Evolutionary conservation across 371 early-diverging fungal species (phyloP).

Genomic region (Dentiscutata heterogama): DNA sequence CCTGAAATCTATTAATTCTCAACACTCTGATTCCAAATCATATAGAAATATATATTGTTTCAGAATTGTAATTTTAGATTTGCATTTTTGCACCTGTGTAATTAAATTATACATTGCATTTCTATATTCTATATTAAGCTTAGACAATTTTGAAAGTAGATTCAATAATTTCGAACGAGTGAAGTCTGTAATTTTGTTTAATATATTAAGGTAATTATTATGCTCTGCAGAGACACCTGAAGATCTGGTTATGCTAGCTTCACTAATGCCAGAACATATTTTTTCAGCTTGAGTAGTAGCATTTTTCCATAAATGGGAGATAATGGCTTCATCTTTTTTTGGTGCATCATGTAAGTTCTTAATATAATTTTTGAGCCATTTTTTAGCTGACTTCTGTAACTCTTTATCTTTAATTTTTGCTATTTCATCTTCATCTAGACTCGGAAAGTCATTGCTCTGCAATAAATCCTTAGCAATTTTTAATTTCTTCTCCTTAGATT

Average conservation of each 20-base stretch:
- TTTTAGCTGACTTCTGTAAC: not conserved
- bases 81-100: not conserved
- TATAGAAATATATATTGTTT: conserved; percentile 39
- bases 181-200: conserved; percentile 13
- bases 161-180: conserved; percentile 27
- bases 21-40: conserved; percentile 33
- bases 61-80: conserved; percentile 25
- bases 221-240: not conserved
- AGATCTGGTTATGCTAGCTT: conserved; percentile 2
- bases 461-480: conserved; percentile 31
- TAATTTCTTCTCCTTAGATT: conserved; percentile 21
- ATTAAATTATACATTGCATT: conserved; percentile 12
- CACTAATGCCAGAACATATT: conserved; percentile 8
- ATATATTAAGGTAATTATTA: conserved; percentile 14
- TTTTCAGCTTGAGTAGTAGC: conserved; percentile 25
- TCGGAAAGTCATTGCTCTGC: not conserved
- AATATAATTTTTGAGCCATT: conserved; percentile 32
- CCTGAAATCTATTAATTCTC: conserved; percentile 38
- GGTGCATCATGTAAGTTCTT: conserved; percentile 26
- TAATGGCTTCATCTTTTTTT: conserved; percentile 28
- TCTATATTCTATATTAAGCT: conserved; percentile 28
- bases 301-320: conserved; percentile 33
- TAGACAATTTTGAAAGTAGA: not conserved
- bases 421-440: conserved; percentile 32
- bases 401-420: no score